Conservation (phyloP, 768 basidiomycete genomes). For the Trametes maxima region DNA sequence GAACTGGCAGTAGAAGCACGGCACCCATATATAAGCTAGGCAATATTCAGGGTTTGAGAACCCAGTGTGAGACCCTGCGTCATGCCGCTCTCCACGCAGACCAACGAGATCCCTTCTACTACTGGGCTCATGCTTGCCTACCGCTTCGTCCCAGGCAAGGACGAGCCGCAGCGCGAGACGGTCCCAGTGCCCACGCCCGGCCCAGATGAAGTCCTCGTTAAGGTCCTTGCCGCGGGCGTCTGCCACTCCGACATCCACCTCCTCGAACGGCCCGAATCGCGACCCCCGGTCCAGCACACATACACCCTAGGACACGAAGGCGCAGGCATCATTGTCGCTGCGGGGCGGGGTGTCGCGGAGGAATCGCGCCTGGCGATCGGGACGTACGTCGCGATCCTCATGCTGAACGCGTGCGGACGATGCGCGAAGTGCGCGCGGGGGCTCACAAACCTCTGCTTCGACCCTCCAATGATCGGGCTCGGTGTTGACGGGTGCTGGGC, state of each 20-base stretch:
- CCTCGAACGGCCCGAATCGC: background rate
- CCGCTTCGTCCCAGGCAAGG: slow-evolving; percentile 13
- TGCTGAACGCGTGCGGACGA: slow-evolving; percentile 13
- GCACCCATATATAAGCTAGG: too few relatives aligned
- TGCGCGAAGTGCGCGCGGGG: slow-evolving; percentile 11
- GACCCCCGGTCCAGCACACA: background rate
- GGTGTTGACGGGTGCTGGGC: slow-evolving; percentile 19
- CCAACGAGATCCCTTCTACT: background rate
- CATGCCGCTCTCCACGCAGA: background rate
- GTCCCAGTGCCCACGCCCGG: slow-evolving; percentile 10
- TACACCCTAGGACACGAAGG: slow-evolving; percentile 19
- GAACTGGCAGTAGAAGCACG: too few relatives aligned
- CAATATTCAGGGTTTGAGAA: too few relatives aligned
- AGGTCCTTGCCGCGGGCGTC: slow-evolving; percentile 20
- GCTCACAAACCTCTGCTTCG: slow-evolving; percentile 13
- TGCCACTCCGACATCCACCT: slow-evolving; percentile 16
- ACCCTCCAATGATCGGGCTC: slow-evolving; percentile 4
- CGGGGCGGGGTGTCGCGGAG: background rate
- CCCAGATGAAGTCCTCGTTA: slow-evolving; percentile 15
- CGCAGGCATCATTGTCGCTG: slow-evolving; percentile 9
- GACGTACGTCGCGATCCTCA: slow-evolving; percentile 19
- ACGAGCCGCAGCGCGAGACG: slow-evolving; percentile 2
- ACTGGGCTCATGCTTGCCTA: slow-evolving; percentile 10
- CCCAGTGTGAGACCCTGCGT: too few relatives aligned
- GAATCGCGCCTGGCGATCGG: slow-evolving; percentile 3